A percentile compares a stretch with the other conserved stretches of the same genome.
Evolutionary conservation across 305 asterid species (phyloP).

Genomic region (Fraxinus albicans): DNA sequence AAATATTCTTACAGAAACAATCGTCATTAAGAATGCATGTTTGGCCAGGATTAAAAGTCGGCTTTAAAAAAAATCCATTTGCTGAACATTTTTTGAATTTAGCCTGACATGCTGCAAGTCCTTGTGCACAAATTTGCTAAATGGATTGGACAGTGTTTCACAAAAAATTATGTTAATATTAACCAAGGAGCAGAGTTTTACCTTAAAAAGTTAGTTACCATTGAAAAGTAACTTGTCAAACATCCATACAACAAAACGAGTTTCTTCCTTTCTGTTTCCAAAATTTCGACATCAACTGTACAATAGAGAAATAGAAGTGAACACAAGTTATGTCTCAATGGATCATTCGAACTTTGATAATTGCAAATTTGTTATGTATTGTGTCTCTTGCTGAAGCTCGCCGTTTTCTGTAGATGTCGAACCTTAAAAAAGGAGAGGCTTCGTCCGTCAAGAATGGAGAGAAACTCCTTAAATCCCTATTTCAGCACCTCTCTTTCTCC

Average conservation of each 20-base stretch:
- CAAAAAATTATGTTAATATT: not conserved
- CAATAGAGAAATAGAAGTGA: conserved; percentile 12
- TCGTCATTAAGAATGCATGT: not conserved
- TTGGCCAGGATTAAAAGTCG: not conserved
- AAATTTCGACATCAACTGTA: conserved; percentile 30
- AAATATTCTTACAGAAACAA: not conserved
- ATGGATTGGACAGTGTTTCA: not conserved
- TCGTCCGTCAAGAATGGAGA: too few species aligned
- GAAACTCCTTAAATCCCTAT: too few species aligned
- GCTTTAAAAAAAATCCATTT: not conserved
- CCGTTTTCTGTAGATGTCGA: too few species aligned
- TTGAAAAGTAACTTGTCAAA: not conserved
- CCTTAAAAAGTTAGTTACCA: not conserved
- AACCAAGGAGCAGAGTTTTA: not conserved
- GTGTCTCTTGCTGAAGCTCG: too few species aligned
- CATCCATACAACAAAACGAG: not conserved
- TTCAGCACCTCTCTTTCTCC: too few species aligned
- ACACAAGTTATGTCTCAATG: not conserved
- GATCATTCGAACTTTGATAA: conserved; percentile 39
- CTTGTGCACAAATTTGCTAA: not conserved
- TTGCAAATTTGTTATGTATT: too few species aligned
- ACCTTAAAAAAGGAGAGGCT: too few species aligned
- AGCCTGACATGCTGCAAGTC: not conserved
- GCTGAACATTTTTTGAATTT: not conserved
- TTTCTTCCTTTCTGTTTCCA: conserved; percentile 13